phyloP scores from a whole-genome alignment of 257 asterid species.

The Solanum habrochaites region DNA sequence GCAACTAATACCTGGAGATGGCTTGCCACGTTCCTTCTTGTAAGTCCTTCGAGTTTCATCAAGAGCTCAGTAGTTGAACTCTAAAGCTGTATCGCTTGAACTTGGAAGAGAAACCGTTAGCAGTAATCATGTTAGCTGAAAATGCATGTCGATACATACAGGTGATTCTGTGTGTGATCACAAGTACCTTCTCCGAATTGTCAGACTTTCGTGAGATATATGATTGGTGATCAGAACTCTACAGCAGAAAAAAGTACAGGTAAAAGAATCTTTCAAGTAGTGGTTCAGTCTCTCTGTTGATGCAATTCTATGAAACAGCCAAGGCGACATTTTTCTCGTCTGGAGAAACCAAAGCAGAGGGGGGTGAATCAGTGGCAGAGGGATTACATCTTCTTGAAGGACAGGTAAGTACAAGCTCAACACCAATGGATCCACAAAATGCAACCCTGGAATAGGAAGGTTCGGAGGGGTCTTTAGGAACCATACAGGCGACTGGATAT shows the following conservation, averaged over 20 bases:
- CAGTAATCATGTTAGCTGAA: not conserved
- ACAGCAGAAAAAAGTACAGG: too few species aligned
- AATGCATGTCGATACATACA: not conserved
- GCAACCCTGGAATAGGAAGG: not conserved
- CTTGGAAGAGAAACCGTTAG: not conserved
- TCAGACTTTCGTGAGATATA: too few species aligned
- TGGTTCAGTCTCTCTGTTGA: not conserved
- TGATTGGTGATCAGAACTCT: too few species aligned
- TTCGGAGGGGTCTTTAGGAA: not conserved
- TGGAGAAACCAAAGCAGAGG: not conserved
- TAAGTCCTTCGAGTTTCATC: not conserved
- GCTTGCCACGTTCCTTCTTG: not conserved
- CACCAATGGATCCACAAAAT: not conserved
- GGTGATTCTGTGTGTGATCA: too few species aligned
- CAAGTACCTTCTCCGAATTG: too few species aligned
- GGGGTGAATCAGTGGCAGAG: not conserved
- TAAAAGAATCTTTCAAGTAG: not conserved
- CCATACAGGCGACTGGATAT: not conserved
- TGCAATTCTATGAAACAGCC: not conserved
- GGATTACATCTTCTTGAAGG: not conserved
- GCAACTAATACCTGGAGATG: not conserved
- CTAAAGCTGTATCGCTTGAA: not conserved
- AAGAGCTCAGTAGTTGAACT: not conserved
- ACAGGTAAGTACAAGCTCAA: not conserved
- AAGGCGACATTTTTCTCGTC: not conserved